phyloP scores from a whole-genome alignment of 2,329 filamentous ascomycete genomes.

The Truncatella angustata region DNA sequence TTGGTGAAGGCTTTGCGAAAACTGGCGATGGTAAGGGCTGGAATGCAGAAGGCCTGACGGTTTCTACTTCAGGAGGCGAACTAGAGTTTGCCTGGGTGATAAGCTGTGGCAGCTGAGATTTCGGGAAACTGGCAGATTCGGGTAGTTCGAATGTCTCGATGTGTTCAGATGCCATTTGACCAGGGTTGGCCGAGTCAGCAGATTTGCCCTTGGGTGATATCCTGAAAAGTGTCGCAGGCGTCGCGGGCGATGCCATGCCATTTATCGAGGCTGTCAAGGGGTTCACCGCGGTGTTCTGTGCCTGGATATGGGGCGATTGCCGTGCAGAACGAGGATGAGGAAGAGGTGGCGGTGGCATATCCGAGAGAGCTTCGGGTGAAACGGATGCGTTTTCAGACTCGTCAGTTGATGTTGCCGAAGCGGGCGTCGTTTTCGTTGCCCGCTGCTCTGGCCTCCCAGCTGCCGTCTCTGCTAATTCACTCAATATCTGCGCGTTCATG shows the following conservation, averaged over 20 bases:
- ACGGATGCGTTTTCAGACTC: constrained; percentile 64
- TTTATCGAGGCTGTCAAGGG: constrained; percentile 25
- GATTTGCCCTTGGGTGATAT: constrained; percentile 56
- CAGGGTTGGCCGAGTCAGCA: constrained; percentile 37
- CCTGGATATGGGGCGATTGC: constrained; percentile 65
- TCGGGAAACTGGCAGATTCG: constrained; percentile 59
- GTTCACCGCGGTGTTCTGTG: constrained; percentile 40
- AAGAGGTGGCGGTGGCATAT: constrained; percentile 67
- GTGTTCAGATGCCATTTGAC: constrained; percentile 45
- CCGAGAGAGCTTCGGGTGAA: constrained; percentile 60
- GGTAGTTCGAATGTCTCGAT: constrained; percentile 67
- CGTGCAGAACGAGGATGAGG: constrained; percentile 63
- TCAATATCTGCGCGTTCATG: constrained; percentile 54
- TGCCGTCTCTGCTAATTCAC: constrained; percentile 45
- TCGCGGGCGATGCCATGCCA: constrained; percentile 64
- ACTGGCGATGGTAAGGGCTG: constrained; percentile 49
- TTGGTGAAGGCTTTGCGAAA: constrained; percentile 36
- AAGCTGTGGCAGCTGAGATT: constrained; percentile 45
- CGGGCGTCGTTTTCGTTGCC: constrained; percentile 26
- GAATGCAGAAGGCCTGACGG: constrained; percentile 50
- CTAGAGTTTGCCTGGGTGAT: constrained; percentile 50
- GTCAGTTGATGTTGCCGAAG: constrained; percentile 42
- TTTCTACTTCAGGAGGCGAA: constrained; percentile 34
- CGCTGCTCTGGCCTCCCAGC: constrained; percentile 33
- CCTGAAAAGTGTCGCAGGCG: constrained; percentile 85